Base-by-base conservation (phyloP, 805 yeast genomes). In the Wickerhamiella occidentalis region DNA sequence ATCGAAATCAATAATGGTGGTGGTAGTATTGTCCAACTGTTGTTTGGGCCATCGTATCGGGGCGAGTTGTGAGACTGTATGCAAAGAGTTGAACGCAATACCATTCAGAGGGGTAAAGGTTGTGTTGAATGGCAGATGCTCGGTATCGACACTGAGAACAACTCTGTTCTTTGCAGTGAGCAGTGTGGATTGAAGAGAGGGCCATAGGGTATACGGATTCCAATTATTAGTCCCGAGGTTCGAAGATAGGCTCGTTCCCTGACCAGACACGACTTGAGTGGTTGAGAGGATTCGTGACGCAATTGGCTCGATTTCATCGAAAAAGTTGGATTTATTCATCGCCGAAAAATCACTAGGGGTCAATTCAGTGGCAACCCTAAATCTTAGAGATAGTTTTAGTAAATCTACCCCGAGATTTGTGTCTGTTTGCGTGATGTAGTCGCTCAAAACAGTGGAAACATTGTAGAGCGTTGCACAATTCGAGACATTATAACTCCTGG, bases 371-470 rank as follows among this genome's bases (percentile, higher is more conserved):
- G 45, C 15, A 3, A 30, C 11, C 6, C 36, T 36, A 2, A 57
- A 59, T 7, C 62, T 56, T 18, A 76, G 42, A 36, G 69, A 68
- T 9, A 79, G 35, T 12, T 67, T 61, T 12, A 79, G 17, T 21
- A 72, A 46, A 55, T 74, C 69, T 0, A 74, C 77, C 6, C 69
- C 67, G 21, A 77, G 54, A 45, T 69, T 68, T 13, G 74, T 72
- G 50, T 77, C 71, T 1, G 79, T 74, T 3, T 52, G 59, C 0
- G 33, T 35, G 2, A 76, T 52, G 55, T 68, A 77, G 0, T 44
- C 44, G 26, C 63, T 49, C 1, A 79, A 40, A 11, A 23, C 30
- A 3, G 44, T n/a, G 22, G 47, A 38, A 6, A 45, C 36, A 29
- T 45, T 26, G 33, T 40, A 29, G 38, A 48, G 18, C 51, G 52